Evolutionary conservation across 2,329 filamentous ascomycete species (phyloP), one percentile per base, ranked within the genome.

Genomic region (Alternaria sp.): DNA sequence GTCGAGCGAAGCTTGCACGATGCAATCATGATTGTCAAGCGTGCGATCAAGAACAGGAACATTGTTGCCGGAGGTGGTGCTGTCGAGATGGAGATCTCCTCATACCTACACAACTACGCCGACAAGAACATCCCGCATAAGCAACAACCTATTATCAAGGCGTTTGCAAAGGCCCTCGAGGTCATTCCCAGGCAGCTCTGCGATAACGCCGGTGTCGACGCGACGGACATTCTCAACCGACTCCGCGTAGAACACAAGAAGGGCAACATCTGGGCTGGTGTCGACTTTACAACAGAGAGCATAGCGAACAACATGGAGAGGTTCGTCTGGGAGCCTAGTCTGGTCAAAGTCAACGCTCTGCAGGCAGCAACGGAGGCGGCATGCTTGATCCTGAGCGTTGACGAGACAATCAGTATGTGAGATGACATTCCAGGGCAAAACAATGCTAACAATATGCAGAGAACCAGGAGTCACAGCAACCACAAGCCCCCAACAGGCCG

Each of bases 21-120:
- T 76, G 95, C 95, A 72, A 98, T 99, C 82, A 99, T 99, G 95
- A 97, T 99, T 75, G 95, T 99, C 77, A 98, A 98, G 88, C 93
- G 96, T 64, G 93, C 95, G 28, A 93, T 98, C 81, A 93, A 92
- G 84, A 97, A 98, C 85, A 90, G 90, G 76, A 92, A 88, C 77
- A 97, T 99, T 68, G 95, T 99, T 27, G 95, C 94, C 46, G 95
- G 95, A 73, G 95, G 95, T 72, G 95, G 95, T 78, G 94, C 95
- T 18, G 89, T 86, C 73, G 95, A 99, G 85, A 98, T 99, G 94
- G 95, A 98, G 80, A 81, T 98, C 54, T 97, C 94, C 7, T 91
- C 93, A 40, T 96, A 97, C 82, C 88, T 99, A 66, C 94, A 97
- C 85, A 86, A 87, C 71, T 97, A 91, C 74, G 95, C 96, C 67